phyloP scores from a whole-genome alignment of 495 filamentous ascomycete species.

The Penicillium simplicissimum region DNA sequence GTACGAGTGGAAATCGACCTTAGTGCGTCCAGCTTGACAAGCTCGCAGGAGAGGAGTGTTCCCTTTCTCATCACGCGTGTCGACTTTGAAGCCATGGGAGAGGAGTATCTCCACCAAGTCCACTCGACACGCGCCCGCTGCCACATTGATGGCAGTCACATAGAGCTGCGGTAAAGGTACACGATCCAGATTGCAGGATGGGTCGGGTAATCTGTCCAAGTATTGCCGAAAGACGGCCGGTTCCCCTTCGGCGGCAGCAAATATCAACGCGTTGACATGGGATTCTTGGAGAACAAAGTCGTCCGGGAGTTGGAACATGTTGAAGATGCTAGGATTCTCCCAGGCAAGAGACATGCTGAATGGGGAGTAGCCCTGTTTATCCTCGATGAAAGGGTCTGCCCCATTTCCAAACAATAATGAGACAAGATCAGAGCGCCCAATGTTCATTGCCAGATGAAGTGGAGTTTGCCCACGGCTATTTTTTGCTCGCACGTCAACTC shows the following conservation, averaged over 20 bases:
- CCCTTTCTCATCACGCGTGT: background rate
- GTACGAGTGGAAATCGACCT: background rate
- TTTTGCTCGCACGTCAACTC: conserved; percentile 18
- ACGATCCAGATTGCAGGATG: background rate
- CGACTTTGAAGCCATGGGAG: background rate
- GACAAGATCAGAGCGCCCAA: conserved; percentile 31
- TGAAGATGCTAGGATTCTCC: conserved; percentile 7
- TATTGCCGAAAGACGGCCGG: background rate
- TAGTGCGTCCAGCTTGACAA: background rate
- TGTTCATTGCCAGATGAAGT: conserved; percentile 34
- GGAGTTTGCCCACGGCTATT: conserved; percentile 30
- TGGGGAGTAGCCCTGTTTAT: conserved; percentile 7
- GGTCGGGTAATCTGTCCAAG: conserved; percentile 1
- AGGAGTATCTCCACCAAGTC: conserved; percentile 10
- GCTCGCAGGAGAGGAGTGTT: conserved; percentile 14
- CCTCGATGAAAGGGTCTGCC: conserved; percentile 29
- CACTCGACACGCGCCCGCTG: background rate
- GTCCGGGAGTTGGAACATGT: conserved; percentile 3
- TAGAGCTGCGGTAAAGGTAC: background rate
- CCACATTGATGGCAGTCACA: conserved; percentile 6
- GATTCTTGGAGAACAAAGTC: background rate
- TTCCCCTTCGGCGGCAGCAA: conserved; percentile 6
- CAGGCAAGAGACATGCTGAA: conserved; percentile 16
- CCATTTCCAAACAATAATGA: conserved; percentile 25
- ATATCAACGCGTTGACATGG: conserved; percentile 1